Evolutionary conservation across 2,329 filamentous ascomycete genomes (phyloP), one percentile per base, ranked within the genome.

Genomic region (Blastomyces gilchristii): DNA sequence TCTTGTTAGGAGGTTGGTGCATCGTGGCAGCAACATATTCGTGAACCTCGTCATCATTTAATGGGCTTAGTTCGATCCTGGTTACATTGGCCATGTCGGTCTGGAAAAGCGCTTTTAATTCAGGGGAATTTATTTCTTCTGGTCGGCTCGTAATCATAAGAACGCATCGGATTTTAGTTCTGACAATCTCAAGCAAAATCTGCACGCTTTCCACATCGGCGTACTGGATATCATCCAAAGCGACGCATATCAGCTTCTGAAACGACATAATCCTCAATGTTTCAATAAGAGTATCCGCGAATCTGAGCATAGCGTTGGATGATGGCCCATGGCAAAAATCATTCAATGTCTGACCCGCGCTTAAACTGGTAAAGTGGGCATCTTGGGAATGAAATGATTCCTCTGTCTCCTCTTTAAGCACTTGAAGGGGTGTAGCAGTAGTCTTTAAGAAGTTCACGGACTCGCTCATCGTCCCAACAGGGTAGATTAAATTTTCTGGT

Each of bases 271-370:
- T 84, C 61, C 90, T 85, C 60, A 97, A 75, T 11, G 96, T 87
- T 68, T 97, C 92, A 56, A 96, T 78, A 69, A 95, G 93, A 1
- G 90, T 92, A 71, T 91, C 93, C 81, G 93, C 89, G 63, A 96
- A 82, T 14, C 90, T 86, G 67, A 90, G 87, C 1, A 82, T 82
- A 71, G 60, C 76, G 71, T 31, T 80, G 69, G 79, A 74, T 1
- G 53, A 50, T 18, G 62, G 62, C 14, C 63, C 65, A 34, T 63
- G 54, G 50, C 50, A 63, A 64, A 77, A 76, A 39, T 76, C 74
- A 4, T 69, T 69, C 1, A 75, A 72, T 28, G 67, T 71, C 63
- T 76, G 72, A n/a, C 71, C 74, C 25, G 72, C 71, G 28, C 74
- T 69, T 58, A 77, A 65, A 54, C 71, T 71, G 2, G 73, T 72